Evolutionary conservation across 805 yeast species (phyloP).

Genomic region (Blastobotrys chiropterorum): DNA sequence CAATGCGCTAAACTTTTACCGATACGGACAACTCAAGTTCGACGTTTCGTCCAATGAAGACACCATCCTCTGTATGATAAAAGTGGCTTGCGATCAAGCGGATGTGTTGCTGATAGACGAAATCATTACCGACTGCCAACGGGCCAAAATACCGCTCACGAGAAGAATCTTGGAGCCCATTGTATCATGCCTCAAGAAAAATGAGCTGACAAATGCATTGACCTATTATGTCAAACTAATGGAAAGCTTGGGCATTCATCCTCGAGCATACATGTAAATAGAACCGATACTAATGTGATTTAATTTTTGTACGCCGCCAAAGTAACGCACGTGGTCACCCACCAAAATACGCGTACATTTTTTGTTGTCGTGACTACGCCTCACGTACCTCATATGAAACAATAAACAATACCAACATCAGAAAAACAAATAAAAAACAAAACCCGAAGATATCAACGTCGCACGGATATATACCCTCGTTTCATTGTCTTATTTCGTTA

Average conservation of each 20-base stretch:
- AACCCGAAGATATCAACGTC: not conserved
- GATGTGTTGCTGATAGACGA: slow-evolving; percentile 5
- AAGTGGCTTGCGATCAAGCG: not conserved
- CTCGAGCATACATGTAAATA: not conserved
- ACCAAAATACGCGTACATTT: not conserved
- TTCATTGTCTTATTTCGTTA: not conserved
- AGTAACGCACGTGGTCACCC: not conserved
- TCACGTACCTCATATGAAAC: not conserved
- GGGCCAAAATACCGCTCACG: not conserved
- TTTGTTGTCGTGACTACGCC: not conserved
- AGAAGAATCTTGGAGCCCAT: not conserved
- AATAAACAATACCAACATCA: not conserved
- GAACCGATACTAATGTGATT: not conserved
- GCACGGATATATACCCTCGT: not conserved
- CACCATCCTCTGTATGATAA: slow-evolving; percentile 9
- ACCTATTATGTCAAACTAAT: not conserved
- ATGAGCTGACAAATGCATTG: not conserved
- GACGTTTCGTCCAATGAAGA: slow-evolving; percentile 12
- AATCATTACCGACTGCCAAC: slow-evolving; percentile 1
- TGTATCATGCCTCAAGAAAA: not conserved
- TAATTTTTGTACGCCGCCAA: not conserved
- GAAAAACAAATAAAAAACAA: not conserved
- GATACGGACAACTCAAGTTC: slow-evolving; percentile 3
- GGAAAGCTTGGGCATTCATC: not conserved
- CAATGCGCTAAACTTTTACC: slow-evolving; percentile 6